Evolutionary conservation across 1,284 basidiomycete genomes (phyloP), one percentile per base, ranked within the genome.

Genomic region (Volvariella surrecta): DNA sequence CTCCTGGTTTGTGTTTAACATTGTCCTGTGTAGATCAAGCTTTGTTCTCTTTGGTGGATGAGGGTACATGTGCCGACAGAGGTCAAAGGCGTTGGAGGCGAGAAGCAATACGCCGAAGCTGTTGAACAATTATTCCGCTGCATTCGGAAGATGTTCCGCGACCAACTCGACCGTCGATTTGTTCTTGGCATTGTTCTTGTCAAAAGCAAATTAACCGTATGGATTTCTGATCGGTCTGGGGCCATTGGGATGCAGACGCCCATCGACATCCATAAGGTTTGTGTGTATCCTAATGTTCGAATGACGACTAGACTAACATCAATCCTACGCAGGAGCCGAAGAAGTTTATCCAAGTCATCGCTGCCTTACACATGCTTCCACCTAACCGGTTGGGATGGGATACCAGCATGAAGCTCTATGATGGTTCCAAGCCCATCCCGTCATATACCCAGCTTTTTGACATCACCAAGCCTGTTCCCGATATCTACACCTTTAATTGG

Each of bases 371-470:
- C 2, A 13, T n/a, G 13, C 43, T 46, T 37, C 30, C 39, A 4
- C 48, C 50, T 4, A 20, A 28, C 9, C 38, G 43, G 20, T 42
- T 51, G 1, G 50, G 51, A 13, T 52, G 48, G 50, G 51, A 52
- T 37, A 42, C 48, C 11, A 37, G 37, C 0, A 52, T 52, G 50
- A 17, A 45, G 18, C 28, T 52, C 2, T 52, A 45, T 32, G n/a
- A 24, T 8, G 10, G 13, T 9, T 7, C 17, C 15, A 39, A 28
- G 18, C 18, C 19, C 11, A 28, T 28, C 24, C 6, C 24, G 6
- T 28, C 24, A 28, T 28, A 11, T 6, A 28, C 6, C 6, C 24
- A 28, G 6, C 24, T 6, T 6, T 28, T 28, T 11, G 11, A 28
- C 11, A 6, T 28, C 6, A n/a, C n/a, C n/a, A 28, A 28, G 6